A percentile compares a stretch with the other conserved stretches of the same genome.
Conservation (phyloP, 768 basidiomycete genomes). For the Phaeotremella fagi region DNA sequence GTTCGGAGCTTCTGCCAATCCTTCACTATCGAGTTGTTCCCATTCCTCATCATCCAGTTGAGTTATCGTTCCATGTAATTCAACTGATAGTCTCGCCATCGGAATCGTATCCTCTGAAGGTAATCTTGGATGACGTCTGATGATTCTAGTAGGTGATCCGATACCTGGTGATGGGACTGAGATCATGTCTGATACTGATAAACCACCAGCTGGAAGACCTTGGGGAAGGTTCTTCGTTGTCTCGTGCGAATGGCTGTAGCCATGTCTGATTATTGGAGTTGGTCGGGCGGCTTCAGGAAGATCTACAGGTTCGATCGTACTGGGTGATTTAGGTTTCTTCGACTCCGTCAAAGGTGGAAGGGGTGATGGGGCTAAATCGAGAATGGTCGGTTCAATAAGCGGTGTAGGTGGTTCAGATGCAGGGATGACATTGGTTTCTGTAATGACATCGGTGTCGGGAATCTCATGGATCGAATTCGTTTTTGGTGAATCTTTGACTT, state of each 20-base stretch:
- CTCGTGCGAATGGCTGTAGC: not conserved
- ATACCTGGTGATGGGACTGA: conserved; percentile 24
- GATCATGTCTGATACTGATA: conserved; percentile 34
- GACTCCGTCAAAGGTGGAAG: not conserved
- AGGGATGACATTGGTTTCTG: not conserved
- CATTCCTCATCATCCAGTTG: conserved; percentile 41
- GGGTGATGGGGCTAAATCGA: not conserved
- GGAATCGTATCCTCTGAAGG: conserved; percentile 20
- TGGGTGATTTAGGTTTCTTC: not conserved
- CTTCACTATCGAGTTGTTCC: conserved; percentile 24
- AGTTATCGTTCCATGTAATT: conserved; percentile 27
- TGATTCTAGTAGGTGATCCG: conserved; percentile 16
- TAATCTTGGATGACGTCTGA: conserved; percentile 23
- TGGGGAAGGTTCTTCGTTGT: conserved; percentile 8
- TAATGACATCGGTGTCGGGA: not conserved
- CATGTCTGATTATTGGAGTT: not conserved
- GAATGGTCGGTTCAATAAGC: not conserved
- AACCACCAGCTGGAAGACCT: conserved; percentile 28
- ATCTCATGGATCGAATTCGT: not conserved
- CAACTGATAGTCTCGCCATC: conserved; percentile 26
- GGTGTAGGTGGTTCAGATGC: not conserved
- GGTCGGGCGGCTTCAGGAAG: not conserved
- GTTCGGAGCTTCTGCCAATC: conserved; percentile 16
- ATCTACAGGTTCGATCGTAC: not conserved
- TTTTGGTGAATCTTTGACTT: not conserved